Evolutionary conservation across 1,284 basidiomycete genomes (phyloP).

Genomic region (Meripilus lineatus): DNA sequence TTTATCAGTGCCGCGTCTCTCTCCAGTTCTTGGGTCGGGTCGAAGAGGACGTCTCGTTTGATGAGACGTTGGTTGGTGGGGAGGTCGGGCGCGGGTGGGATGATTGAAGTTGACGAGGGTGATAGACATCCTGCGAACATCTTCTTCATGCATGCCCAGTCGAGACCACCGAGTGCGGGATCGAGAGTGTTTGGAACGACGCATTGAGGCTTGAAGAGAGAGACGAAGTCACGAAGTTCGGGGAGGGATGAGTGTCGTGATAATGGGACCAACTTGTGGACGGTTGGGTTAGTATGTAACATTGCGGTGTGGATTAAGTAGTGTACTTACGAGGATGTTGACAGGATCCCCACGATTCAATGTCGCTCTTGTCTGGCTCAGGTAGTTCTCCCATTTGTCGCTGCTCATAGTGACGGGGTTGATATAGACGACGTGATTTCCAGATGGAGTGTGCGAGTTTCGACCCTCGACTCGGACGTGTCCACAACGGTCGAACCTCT

Average conservation of each 20-base stretch:
- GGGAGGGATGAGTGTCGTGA: constrained; percentile 83
- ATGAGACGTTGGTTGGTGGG: constrained; percentile 6
- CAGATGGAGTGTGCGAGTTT: constrained; percentile 25
- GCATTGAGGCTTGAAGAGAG: constrained; percentile 69
- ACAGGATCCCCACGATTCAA: constrained; percentile 44
- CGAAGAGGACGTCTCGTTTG: constrained; percentile 14
- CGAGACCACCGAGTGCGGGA: constrained; percentile 53
- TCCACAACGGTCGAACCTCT: constrained; percentile 60
- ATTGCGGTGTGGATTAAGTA: background rate
- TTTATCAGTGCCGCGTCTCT: constrained; percentile 53
- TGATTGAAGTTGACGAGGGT: constrained; percentile 14
- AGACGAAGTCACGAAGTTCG: constrained; percentile 77
- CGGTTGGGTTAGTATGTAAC: constrained; percentile 6
- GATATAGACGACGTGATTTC: constrained; percentile 66
- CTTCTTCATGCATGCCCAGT: constrained; percentile 63
- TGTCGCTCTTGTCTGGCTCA: constrained; percentile 38
- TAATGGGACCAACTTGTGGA: constrained; percentile 71
- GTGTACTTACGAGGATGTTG: constrained; percentile 49
- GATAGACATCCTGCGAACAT: constrained; percentile 59
- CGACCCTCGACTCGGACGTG: constrained; percentile 45
- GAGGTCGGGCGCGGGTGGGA: background rate
- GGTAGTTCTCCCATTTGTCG: constrained; percentile 59
- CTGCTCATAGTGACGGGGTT: constrained; percentile 69
- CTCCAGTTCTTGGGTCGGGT: constrained; percentile 21
- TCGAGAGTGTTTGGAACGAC: constrained; percentile 80